Evolutionary conservation across 192 early-diverging fungal species (phyloP).

Genomic region (Polychytrium aggregatum): DNA sequence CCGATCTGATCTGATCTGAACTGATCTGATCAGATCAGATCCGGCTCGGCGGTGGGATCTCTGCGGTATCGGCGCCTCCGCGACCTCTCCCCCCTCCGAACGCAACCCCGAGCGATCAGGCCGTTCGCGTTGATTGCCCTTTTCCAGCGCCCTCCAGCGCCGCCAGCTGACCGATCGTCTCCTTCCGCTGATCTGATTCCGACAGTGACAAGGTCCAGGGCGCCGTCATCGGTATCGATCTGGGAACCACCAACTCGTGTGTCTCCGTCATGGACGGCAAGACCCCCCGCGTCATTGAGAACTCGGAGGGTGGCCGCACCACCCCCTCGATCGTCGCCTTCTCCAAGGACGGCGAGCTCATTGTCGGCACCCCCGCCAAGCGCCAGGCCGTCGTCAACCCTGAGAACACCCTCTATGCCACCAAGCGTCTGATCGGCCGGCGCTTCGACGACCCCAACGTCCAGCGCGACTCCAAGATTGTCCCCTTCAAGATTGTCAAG

Average conservation of each 20-base stretch:
- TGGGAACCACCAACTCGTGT: slow-evolving; percentile 99
- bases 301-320: slow-evolving; percentile 90
- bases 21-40: too few relatives aligned
- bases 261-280: slow-evolving; percentile 98
- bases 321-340: slow-evolving; percentile 97
- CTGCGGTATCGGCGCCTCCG: too few relatives aligned
- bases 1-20: too few relatives aligned
- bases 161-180: too few relatives aligned
- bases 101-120: too few relatives aligned
- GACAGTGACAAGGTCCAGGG: slow-evolving; percentile 54
- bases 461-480: slow-evolving; percentile 77
- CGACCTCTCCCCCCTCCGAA: too few relatives aligned
- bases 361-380: slow-evolving; percentile 95
- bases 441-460: slow-evolving; percentile 81
- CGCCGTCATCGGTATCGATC: slow-evolving; percentile 93
- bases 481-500: slow-evolving; percentile 90
- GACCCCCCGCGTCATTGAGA: slow-evolving; percentile 91
- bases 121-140: too few relatives aligned
- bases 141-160: too few relatives aligned
- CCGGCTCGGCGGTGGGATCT: too few relatives aligned
- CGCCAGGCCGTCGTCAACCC: slow-evolving; percentile 98
- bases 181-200: too few relatives aligned
- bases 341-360: slow-evolving; percentile 86
- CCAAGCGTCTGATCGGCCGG: slow-evolving; percentile 95
- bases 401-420: slow-evolving; percentile 95